A percentile compares a stretch with the other conserved stretches of the same genome.
Evolutionary conservation across 768 basidiomycete genomes (phyloP).

Genomic region (Collybia nuda): DNA sequence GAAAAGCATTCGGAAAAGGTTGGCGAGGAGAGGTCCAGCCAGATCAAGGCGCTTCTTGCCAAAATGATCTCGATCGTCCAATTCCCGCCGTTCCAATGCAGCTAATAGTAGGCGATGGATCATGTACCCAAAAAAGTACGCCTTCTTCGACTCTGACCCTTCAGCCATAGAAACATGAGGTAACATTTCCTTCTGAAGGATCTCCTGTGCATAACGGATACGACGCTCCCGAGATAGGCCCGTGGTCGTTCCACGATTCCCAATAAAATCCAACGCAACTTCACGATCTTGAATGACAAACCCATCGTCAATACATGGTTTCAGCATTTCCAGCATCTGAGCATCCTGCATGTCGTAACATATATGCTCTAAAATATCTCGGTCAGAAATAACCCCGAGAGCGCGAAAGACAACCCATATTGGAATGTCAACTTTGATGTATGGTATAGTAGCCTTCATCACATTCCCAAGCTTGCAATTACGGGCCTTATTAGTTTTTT

Average conservation of each 20-base stretch:
- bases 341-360: conserved; percentile 97
- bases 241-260: conserved; percentile 94
- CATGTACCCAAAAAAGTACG: conserved; percentile 99
- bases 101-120: conserved; percentile 94
- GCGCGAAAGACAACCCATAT: conserved; percentile 99
- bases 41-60: conserved; percentile 97
- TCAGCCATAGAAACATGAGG: conserved; percentile 96
- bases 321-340: conserved; percentile 96
- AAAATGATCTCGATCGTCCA: conserved; percentile 99
- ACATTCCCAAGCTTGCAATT: conserved; percentile 73
- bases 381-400: conserved; percentile 95
- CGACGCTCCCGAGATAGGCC: conserved; percentile 90
- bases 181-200: conserved; percentile 97
- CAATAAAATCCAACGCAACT: conserved; percentile 96
- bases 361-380: conserved; percentile 97
- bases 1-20: conserved; percentile 97
- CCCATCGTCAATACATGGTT: conserved; percentile 97
- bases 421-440: conserved; percentile 97
- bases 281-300: conserved; percentile 98
- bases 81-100: conserved; percentile 88
- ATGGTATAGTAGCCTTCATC: conserved; percentile 96
- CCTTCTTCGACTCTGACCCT: conserved; percentile 96
- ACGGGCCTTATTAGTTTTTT: conserved; percentile 5
- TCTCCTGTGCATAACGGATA: conserved; percentile 95
- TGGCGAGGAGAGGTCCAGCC: conserved; percentile 94